Percentiles rank a stretch among this genome's conserved stretches.
Conservation (phyloP, 805 yeast genomes). For the Alloascoidea hylecoeti region DNA sequence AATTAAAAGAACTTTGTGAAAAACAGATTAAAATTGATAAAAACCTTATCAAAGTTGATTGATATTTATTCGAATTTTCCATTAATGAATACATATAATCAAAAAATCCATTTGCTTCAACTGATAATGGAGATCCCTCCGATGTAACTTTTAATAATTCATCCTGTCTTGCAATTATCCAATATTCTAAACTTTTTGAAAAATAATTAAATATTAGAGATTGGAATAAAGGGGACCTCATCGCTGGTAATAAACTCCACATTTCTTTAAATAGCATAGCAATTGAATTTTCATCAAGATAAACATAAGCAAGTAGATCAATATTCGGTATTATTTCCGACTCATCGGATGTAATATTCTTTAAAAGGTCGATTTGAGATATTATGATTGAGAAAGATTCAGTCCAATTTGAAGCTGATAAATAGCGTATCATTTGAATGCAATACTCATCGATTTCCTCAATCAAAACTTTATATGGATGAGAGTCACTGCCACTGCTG, state of each 20-base stretch:
- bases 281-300: conserved; percentile 23
- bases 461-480: not conserved
- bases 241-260: conserved; percentile 19
- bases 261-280: conserved; percentile 24
- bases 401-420: not conserved
- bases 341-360: conserved; percentile 15
- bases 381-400: not conserved
- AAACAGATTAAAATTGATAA: not conserved
- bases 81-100: conserved; percentile 5
- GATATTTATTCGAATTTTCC: conserved; percentile 2
- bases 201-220: conserved; percentile 29
- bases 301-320: conserved; percentile 30
- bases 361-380: not conserved
- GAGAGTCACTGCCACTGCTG: not conserved
- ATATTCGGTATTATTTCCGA: conserved; percentile 25
- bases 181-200: conserved; percentile 28
- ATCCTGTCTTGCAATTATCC: conserved; percentile 34
- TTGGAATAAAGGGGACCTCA: conserved; percentile 30
- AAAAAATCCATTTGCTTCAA: conserved; percentile 6
- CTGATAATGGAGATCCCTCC: conserved; percentile 4
- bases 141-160: conserved; percentile 18
- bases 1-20: not conserved
- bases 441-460: not conserved
- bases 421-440: not conserved
- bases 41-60: not conserved